Base-by-base conservation (phyloP, 441 rosid species). In the Euphorbia celastroides region DNA sequence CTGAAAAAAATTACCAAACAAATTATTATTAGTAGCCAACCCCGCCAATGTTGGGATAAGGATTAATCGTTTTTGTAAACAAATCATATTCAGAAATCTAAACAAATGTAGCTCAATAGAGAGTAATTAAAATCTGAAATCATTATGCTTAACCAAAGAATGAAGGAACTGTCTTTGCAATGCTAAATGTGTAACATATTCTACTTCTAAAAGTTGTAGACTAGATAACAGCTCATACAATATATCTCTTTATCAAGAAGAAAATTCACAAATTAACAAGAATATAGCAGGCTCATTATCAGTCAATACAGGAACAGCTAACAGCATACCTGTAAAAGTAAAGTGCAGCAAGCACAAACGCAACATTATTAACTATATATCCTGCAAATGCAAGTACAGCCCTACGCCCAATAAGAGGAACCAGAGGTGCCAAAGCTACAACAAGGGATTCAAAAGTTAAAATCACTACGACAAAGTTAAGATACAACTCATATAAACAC, bases 341-440 rank as follows among this genome's bases (percentile, higher is more conserved):
- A 58, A 93, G 68, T 0, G 88, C 89, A 3, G 96, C 89, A 2
- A 86, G 60, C 67, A 91, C 71, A 72, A 93, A 93, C 1, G 95
- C 92, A 12, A 78, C 67, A 80, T 91, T 91, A 73, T 79, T 79
- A 57, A 93, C 72, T 27, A 79, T 66, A 64, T 86, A 93, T 30
- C 97, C 97, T 8, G 95, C 78, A 70, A 93, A 68, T 22, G 77
- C 95, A 84, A 88, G 77, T 5, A 89, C 95, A 30, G 96, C 97
- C 70, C 93, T 79, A 65, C 72, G 60, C 61, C 97, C 98, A 60
- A 93, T 74, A 57, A 88, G 38, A 0, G 85, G 82, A 65, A 84
- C 85, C 74, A 93, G 67, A 2, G 98, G 97, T 26, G 84, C 86
- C 52, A 93, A 80, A 60, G 85, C 95, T 87, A 86, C 66, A 70